phyloP scores from a whole-genome alignment of 2,329 filamentous ascomycete genomes.

The Trichoderma harzianum region DNA sequence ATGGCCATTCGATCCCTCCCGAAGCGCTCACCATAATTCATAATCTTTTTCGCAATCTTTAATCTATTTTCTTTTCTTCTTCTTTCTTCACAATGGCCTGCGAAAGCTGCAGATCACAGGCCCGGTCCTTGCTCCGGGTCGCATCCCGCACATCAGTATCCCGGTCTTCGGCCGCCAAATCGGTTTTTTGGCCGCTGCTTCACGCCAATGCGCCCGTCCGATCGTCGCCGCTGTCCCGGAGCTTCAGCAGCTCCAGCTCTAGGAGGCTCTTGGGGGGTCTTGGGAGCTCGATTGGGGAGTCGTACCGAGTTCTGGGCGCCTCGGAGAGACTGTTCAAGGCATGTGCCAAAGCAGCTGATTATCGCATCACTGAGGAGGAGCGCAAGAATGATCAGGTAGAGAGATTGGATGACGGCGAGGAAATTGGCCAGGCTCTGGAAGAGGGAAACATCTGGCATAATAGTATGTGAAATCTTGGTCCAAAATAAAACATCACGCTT shows the following conservation, averaged over 20 bases:
- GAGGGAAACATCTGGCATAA: constrained; percentile 63
- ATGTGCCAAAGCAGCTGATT: constrained; percentile 70
- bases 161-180: constrained; percentile 26
- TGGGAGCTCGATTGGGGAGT: constrained; percentile 35
- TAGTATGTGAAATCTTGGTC: constrained; percentile 45
- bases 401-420: constrained; percentile 73
- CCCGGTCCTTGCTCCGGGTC: constrained; percentile 38
- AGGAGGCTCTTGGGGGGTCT: constrained; percentile 35
- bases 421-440: constrained; percentile 58
- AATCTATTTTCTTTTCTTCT: neutral
- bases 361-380: constrained; percentile 66
- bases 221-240: constrained; percentile 24
- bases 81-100: constrained; percentile 42
- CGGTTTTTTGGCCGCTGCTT: constrained; percentile 22
- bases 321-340: constrained; percentile 76
- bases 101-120: constrained; percentile 46
- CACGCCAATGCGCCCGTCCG: constrained; percentile 9
- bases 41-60: neutral
- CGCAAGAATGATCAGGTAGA: constrained; percentile 65
- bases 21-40: neutral
- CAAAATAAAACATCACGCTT: neutral
- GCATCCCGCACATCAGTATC: constrained; percentile 31
- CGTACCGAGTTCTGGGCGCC: constrained; percentile 74
- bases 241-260: constrained; percentile 36
- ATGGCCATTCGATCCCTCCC: neutral